Evolutionary conservation across 306 rosid genomes (phyloP), one percentile per base, ranked within the genome.

Genomic region (Ammopiptanthus mongolicus): DNA sequence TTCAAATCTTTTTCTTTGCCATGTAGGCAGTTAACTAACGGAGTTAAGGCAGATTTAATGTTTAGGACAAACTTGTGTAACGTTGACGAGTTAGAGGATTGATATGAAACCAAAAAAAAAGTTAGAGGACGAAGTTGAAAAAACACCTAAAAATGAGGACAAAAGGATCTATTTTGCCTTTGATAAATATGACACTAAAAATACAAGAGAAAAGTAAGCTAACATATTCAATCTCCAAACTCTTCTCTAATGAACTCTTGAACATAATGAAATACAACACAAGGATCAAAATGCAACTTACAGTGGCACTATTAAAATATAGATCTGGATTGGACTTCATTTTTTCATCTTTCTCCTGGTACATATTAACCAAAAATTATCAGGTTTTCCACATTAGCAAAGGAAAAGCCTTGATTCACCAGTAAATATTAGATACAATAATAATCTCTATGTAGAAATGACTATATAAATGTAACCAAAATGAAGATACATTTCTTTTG

Each of bases 281-380:
- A 44, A 53, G 70, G 78, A 64, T 69, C 55, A 81, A 37, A 33
- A 36, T 62, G 74, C 37, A 79, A 84, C 97, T 88, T 82, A 95
- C 98, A 71, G 85, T 86, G 41, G 98, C 97, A 79, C 88, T 65
- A 70, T 95, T 95, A 76, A 90, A 95, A 87, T 87, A 88, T 47
- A 95, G 77, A 70, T 95, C 98, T 57, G 97, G 97, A 83, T 87
- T 90, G 83, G 90, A 87, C 85, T 79, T 78, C 97, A 95, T 95
- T 57, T 70, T 75, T 78, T 90, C 97, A 86, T 95, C 98, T 76
- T 95, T 95, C 75, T 90, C 97, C 97, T 95, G 97, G 72, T 21
- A 83, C 52, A 83, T 63, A 34, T 78, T 62, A 63, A 77, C 74
- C 46, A 84, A 77, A 82, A 67, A 72, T 86, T 21, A 72, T 86